Evolutionary conservation across 257 asterid genomes (phyloP), one percentile per base, ranked within the genome.

Genomic region (Schizonepeta tenuifolia): DNA sequence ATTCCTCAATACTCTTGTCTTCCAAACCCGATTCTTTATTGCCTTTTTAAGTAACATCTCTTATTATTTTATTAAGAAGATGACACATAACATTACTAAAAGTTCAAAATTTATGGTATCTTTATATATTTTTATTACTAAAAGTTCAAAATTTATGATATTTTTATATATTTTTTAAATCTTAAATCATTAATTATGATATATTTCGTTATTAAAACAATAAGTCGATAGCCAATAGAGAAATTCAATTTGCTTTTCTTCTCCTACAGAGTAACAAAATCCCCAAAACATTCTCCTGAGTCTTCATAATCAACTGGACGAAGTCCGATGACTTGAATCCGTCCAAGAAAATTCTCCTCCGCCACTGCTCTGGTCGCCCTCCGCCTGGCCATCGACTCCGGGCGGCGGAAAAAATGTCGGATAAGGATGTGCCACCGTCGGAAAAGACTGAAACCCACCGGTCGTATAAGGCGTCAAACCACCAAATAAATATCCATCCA

Each of bases 301-400:
- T 24, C 26, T 2, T 24, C 6, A 2, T 58, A 33, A 70, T 28
- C 78, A 78, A 47, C 77, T 75, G 5, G 77, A 68, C 8, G 78
- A 66, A 38, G 72, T 73, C 50, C 49, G 83, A 55, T 72, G 75
- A 7, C 80, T 59, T 0, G 78, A 56, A 66, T 78, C 81, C 24
- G 68, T 67, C 78, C 81, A 72, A 65, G 80, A 72, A 58, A 69
- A 72, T 43, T 65, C 83, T 64, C 33, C 72, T 46, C 83, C 81
- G 17, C 81, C 59, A 55, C 80, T 71, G 40, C 82, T 61, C 53
- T 64, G 80, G 22, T 78, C 67, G 4, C 63, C 77, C 28, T 77
- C 84, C 13, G 15, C 58, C 54, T 64, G 80, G 18, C 28, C 4
- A 21, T 58, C 21, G 5, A 5, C 40, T 0, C 47, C 82, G 12